Conservation (phyloP, 345 rosid species). For the Populus tremula region DNA sequence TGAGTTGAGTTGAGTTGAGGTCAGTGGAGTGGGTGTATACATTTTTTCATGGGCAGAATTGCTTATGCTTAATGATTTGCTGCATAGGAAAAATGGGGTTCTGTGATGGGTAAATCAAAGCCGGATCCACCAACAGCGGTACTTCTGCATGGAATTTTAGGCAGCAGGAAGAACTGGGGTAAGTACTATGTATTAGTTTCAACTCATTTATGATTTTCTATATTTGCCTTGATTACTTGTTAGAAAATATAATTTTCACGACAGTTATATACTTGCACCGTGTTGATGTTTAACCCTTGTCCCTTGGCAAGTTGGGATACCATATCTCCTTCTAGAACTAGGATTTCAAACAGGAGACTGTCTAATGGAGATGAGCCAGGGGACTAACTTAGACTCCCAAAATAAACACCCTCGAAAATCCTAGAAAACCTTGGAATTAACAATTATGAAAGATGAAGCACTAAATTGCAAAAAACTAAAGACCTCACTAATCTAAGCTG, state of each 20-base stretch:
- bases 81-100: constrained; percentile 78
- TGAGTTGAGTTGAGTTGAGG: too few species aligned
- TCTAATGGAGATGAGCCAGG: not conserved
- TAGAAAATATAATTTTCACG: too few species aligned
- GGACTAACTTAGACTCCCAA: not conserved
- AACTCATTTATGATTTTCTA: not conserved
- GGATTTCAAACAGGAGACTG: not conserved
- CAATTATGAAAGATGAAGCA: too few species aligned
- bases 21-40: not conserved
- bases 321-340: too few species aligned
- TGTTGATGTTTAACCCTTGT: too few species aligned
- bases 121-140: constrained; percentile 91
- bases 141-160: constrained; percentile 88
- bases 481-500: too few species aligned
- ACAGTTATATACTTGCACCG: too few species aligned
- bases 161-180: constrained; percentile 95
- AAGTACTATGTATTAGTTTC: constrained; percentile 16
- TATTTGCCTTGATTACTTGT: not conserved
- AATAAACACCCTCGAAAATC: not conserved
- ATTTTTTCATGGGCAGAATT: not conserved
- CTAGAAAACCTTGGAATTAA: not conserved
- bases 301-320: too few species aligned
- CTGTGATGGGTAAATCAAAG: constrained; percentile 55
- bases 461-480: too few species aligned
- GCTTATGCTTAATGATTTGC: constrained; percentile 3